Evolutionary conservation across 768 basidiomycete species (phyloP), one percentile per base, ranked within the genome.

Genomic region (Lactarius sp.): DNA sequence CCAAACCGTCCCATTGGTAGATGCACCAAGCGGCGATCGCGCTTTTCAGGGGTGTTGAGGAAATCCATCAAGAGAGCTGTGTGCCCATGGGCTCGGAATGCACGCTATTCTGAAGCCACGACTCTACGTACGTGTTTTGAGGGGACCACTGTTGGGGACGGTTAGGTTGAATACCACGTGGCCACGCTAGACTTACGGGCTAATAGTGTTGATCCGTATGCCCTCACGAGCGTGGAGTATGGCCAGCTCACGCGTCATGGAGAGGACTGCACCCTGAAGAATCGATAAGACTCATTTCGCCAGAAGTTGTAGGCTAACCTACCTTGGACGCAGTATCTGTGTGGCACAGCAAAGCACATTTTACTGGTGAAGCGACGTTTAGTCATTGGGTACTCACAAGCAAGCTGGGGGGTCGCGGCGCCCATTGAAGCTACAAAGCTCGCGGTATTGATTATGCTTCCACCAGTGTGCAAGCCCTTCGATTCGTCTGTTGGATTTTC

Each of bases 161-260:
- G 52, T 36, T 33, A 59, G 62, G 62, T 47, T 56, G n/a, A 27
- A 62, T 58, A 9, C 10, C 14, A 49, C 5, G 39, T 33, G 31
- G 9, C 31, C 34, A 64, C 42, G 14, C n/a, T 57, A 18, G 13
- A 79, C 91, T 72, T 76, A 94, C 90, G 95, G 97, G 83, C 95
- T 98, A 63, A 99, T 83, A 12, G 94, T 86, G 77, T 99, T 99
- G 75, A 98, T 69, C 34, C 97, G 87, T 71, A 99, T 98, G 54
- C 96, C 96, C 79, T 99, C 97, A 65, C 89, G 82, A 50, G 97
- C 97, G 75, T 99, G 97, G 0, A 98, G 91, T 85, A 98, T 95
- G 0, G 97, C 97, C 37, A 98, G 81, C 73, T 99, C 97, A 44
- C 97, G 86, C 16, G 94, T 96, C 94, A 99, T 95, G 4, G 97